Evolutionary conservation across 202 grass and related monocot genomes (phyloP).

Genomic region (Zizania palustris): DNA sequence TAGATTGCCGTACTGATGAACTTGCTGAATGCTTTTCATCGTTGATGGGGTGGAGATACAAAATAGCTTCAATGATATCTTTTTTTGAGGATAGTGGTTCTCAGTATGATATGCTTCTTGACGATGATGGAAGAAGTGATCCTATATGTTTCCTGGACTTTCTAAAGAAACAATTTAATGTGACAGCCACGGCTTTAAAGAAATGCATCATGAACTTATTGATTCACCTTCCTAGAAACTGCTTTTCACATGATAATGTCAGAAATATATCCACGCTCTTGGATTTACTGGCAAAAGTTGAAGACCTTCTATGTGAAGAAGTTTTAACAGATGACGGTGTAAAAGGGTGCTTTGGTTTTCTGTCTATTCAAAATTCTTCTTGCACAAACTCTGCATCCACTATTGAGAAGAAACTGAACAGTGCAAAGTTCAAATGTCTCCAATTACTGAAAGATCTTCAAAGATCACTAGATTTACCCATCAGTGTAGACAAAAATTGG

Average conservation of each 20-base stretch:
- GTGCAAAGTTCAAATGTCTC: slow-evolving; percentile 49
- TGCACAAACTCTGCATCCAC: slow-evolving; percentile 1
- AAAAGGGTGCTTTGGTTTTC: slow-evolving; percentile 49
- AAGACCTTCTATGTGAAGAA: slow-evolving; percentile 34
- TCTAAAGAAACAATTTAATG: slow-evolving; percentile 56
- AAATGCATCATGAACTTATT: slow-evolving; percentile 57
- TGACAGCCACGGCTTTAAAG: slow-evolving; percentile 30
- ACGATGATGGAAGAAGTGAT: slow-evolving; percentile 36
- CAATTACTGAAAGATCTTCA: slow-evolving; percentile 53
- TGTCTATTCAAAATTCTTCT: slow-evolving; percentile 1
- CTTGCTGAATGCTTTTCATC: slow-evolving; percentile 69
- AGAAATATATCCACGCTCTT: slow-evolving; percentile 45
- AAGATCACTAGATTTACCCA: slow-evolving; percentile 41
- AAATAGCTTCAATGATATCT: slow-evolving; percentile 53
- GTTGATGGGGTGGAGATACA: slow-evolving; percentile 50
- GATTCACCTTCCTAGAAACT: slow-evolving; percentile 57
- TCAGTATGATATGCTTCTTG: slow-evolving; percentile 50
- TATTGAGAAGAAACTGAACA: slow-evolving; percentile 43
- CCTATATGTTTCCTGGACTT: slow-evolving; percentile 49
- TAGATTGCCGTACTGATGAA: slow-evolving; percentile 64
- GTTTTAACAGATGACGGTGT: slow-evolving; percentile 47
- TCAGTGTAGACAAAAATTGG: slow-evolving; percentile 29
- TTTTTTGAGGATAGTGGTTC: slow-evolving; percentile 63
- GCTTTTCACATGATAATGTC: slow-evolving; percentile 41
- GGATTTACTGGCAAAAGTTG: slow-evolving; percentile 47